Percentiles rank a stretch among this genome's conserved stretches.
Conservation (phyloP, 2,329 filamentous ascomycete species). For the Elsinoe necatrix region DNA sequence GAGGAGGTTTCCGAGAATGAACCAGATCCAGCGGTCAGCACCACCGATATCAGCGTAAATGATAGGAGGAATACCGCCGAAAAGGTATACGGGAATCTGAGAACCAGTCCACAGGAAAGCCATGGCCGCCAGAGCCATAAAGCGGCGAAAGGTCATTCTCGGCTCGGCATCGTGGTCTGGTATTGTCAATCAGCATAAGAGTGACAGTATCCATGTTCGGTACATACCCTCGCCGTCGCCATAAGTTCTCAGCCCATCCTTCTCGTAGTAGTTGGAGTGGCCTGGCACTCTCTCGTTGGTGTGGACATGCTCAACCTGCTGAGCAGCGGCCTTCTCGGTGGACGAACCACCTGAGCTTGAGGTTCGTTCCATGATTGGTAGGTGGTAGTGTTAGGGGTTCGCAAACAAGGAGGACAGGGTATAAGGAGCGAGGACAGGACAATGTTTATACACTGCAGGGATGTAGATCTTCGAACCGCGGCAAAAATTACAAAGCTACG, state of each 20-base stretch:
- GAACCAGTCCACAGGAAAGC: conserved; percentile 54
- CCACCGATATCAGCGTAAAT: conserved; percentile 55
- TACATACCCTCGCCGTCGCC: conserved; percentile 35
- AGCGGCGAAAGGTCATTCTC: conserved; percentile 40
- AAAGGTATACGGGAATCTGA: conserved; percentile 48
- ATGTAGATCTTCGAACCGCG: neutral
- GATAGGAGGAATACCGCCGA: conserved; percentile 39
- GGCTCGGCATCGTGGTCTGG: conserved; percentile 32
- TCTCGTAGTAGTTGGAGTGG: conserved; percentile 39
- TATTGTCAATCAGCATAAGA: neutral
- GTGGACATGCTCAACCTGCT: conserved; percentile 30
- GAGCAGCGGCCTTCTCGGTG: conserved; percentile 13
- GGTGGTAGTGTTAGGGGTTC: neutral
- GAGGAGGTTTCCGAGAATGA: conserved; percentile 43
- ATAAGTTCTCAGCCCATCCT: conserved; percentile 38
- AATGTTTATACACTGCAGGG: conserved; percentile 4
- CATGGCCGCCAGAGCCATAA: conserved; percentile 51
- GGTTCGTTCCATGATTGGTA: conserved; percentile 2
- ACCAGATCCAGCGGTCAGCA: conserved; percentile 53
- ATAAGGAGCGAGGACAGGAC: neutral
- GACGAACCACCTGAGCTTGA: conserved; percentile 10
- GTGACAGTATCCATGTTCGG: neutral
- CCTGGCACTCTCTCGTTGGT: conserved; percentile 32
- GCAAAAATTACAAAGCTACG: conserved; percentile 1
- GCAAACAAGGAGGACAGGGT: neutral